Evolutionary conservation across 768 basidiomycete species (phyloP).

Genomic region (Boletales sp.): DNA sequence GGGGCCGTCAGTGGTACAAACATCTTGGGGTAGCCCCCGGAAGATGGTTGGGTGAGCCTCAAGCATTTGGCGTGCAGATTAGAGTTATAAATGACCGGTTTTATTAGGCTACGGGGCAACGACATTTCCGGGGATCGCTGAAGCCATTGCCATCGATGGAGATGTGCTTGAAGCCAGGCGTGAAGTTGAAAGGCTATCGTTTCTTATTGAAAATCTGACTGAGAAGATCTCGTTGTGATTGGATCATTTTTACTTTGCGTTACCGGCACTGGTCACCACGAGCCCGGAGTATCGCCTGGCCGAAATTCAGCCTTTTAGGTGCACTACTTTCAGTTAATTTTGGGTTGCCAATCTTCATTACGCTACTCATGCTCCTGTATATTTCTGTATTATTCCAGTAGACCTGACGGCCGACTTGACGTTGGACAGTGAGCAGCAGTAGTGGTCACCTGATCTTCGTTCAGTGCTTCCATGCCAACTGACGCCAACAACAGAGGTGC

Average conservation of each 20-base stretch:
- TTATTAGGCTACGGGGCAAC: conserved; percentile 78
- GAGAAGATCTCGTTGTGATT: no score
- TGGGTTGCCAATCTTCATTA: no score
- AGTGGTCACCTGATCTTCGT: no score
- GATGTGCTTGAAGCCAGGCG: conserved; percentile 57
- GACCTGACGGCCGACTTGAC: no score
- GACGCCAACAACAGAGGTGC: not conserved
- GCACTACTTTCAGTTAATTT: no score
- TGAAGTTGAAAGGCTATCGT: conserved; percentile 60
- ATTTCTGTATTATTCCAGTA: no score
- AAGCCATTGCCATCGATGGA: conserved; percentile 70
- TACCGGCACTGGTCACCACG: no score
- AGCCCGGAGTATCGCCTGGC: no score
- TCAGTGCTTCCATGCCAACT: not conserved
- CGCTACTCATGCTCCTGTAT: no score
- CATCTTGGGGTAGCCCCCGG: conserved; percentile 91
- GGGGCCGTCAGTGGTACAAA: conserved; percentile 83
- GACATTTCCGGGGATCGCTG: conserved; percentile 77
- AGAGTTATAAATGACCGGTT: not conserved
- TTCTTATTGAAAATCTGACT: conserved; percentile 50
- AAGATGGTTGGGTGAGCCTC: conserved; percentile 67
- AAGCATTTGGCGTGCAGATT: not conserved
- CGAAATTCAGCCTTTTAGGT: no score
- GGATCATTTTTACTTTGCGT: no score
- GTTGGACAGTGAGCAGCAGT: no score